Base-by-base conservation (phyloP, 331 rosid species). In the Acacia concinna region DNA sequence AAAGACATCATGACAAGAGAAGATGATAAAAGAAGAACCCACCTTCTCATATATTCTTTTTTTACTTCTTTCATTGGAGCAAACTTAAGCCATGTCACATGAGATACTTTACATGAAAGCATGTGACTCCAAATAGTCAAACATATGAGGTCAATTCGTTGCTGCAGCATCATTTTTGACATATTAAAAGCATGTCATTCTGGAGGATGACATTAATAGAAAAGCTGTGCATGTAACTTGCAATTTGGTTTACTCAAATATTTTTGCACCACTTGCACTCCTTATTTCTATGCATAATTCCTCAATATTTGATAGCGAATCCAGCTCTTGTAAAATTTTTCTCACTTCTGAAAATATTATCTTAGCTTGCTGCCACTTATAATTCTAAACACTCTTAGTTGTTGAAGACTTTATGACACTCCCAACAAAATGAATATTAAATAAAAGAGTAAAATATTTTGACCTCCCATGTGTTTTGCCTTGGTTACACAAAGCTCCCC, bases 161-260 rank as follows among this genome's bases (percentile, higher is more conserved):
- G 44, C 10, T 17, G 11, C 15, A n/a, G 66, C 52, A 12, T 21
- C 71, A 43, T 44, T 4, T 0, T 20, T 76, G 44, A 18, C 60
- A 13, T 32, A 18, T 43, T 40, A 41, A 9, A 41, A 8, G 47
- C 15, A 9, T 12, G 2, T 41, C 47, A 1, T 41, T 41, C 47
- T 1, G 0, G 15, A 5, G 10, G 47, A 0, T 0, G 2, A 0
- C 14, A 0, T 0, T 0, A 31, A 63, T n/a, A 6, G 1, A 0
- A 27, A 76, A 17, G 5, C 1, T 0, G 7, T 1, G 13, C 1
- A 4, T 2, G 44, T 62, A 76, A 65, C 20, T 31, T 30, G 73
- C 44, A 64, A 76, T 31, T 30, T 76, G 64, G 73, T 0, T 0
- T 64, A 65, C 10, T 20, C 5, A 3, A 64, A 30, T 31, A 32